A percentile compares a stretch with the other conserved stretches of the same genome.
phyloP scores from a whole-genome alignment of 208 protist genomes.

The Trypanosoma boissoni region DNA sequence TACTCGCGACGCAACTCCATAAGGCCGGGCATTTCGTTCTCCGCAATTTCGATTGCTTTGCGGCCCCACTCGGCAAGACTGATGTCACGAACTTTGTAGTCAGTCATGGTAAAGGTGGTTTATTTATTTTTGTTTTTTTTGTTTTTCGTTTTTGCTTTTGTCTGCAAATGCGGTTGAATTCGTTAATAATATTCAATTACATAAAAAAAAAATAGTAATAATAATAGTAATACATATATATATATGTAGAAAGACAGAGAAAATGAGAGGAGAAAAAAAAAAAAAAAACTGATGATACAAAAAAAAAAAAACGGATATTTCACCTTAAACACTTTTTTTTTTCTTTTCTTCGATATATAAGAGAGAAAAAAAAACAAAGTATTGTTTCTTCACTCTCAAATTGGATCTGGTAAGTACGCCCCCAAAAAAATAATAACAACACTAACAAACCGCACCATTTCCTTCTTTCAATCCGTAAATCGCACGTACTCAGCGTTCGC shows the following conservation, averaged over 20 bases:
- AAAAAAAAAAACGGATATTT: too few species aligned
- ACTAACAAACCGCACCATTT: too few species aligned
- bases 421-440: too few species aligned
- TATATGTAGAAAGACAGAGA: too few species aligned
- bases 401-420: too few species aligned
- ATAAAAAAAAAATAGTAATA: too few species aligned
- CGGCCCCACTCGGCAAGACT: slow-evolving; percentile 96
- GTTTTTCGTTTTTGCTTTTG: not conserved
- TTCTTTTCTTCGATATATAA: not conserved
- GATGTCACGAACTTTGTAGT: slow-evolving; percentile 97
- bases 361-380: slow-evolving; percentile 14
- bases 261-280: too few species aligned
- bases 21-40: slow-evolving; percentile 99
- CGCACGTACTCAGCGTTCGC: slow-evolving; percentile 14
- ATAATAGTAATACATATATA: too few species aligned
- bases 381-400: too few species aligned
- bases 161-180: too few species aligned
- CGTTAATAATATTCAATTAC: too few species aligned
- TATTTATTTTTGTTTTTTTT: not conserved
- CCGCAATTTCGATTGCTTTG: slow-evolving; percentile 97
- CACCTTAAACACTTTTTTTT: not conserved
- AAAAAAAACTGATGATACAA: too few species aligned
- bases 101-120: slow-evolving; percentile 44
- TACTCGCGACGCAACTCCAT: slow-evolving; percentile 95
- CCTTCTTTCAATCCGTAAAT: slow-evolving; percentile 1